Evolutionary conservation across 768 basidiomycete species (phyloP).

Genomic region (Trametes elegans): DNA sequence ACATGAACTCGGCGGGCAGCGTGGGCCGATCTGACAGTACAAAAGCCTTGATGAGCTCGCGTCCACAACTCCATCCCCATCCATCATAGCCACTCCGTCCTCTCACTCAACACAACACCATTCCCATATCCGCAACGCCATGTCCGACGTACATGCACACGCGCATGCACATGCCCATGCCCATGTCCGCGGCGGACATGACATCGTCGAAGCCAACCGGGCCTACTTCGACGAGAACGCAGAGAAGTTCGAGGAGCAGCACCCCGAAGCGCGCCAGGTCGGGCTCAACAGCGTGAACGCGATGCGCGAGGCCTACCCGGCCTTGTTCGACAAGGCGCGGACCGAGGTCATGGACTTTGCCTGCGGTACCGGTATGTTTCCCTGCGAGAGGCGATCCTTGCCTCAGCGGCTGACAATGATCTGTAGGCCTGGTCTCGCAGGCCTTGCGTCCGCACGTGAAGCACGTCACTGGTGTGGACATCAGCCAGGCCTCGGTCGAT

Average conservation of each 20-base stretch:
- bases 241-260: constrained; percentile 12
- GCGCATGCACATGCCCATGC: too few relatives aligned
- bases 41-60: too few relatives aligned
- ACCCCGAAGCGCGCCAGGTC: constrained; percentile 11
- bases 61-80: too few relatives aligned
- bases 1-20: too few relatives aligned
- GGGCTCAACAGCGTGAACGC: constrained; percentile 27
- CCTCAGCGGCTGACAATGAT: not conserved
- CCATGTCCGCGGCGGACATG: constrained; percentile 1
- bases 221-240: constrained; percentile 19
- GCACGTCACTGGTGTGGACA: constrained; percentile 70
- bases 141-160: too few relatives aligned
- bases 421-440: constrained; percentile 59
- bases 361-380: constrained; percentile 68
- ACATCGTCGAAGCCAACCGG: constrained; percentile 15
- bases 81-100: too few relatives aligned
- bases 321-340: constrained; percentile 47
- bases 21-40: too few relatives aligned
- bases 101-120: too few relatives aligned
- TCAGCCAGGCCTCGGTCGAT: constrained; percentile 70
- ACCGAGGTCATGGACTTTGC: constrained; percentile 73
- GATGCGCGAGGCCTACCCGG: constrained; percentile 29
- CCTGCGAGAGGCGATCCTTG: too few relatives aligned
- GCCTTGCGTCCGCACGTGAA: constrained; percentile 59
- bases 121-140: too few relatives aligned